Conservation (phyloP, 2,329 filamentous ascomycete species). For the Cordyceps militaris region DNA sequence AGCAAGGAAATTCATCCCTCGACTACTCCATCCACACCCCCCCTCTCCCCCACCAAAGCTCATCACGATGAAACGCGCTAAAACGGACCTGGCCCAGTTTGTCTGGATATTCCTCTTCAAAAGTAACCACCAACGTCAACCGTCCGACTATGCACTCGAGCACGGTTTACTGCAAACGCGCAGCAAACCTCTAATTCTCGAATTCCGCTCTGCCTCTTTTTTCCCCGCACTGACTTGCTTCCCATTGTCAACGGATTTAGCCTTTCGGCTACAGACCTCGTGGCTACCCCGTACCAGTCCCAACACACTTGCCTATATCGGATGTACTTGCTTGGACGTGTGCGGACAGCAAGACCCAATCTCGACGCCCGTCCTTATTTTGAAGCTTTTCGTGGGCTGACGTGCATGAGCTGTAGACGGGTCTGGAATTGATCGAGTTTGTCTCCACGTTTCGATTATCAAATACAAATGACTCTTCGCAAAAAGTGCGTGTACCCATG, state of each 20-base stretch:
- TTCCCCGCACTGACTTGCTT: background rate
- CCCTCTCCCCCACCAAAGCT: background rate
- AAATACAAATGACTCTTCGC: background rate
- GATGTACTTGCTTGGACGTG: background rate
- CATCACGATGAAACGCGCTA: conserved; percentile 11
- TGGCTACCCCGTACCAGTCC: background rate
- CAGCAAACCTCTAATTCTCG: background rate
- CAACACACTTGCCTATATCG: background rate
- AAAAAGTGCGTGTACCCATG: background rate
- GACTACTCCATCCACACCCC: background rate
- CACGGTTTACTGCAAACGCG: background rate
- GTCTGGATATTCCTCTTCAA: background rate
- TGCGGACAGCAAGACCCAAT: background rate
- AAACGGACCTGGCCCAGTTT: background rate
- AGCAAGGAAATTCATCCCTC: background rate
- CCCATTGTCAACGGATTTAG: background rate
- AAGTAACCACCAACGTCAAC: background rate
- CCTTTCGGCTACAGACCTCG: background rate
- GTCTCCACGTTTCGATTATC: background rate
- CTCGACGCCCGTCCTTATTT: background rate
- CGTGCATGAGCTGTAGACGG: background rate
- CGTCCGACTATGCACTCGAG: background rate
- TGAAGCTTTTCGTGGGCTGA: background rate
- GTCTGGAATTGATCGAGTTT: background rate
- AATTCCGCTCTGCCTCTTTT: background rate